Conservation (phyloP, 192 early-diverging fungal genomes). For the Coemansia sp. region DNA sequence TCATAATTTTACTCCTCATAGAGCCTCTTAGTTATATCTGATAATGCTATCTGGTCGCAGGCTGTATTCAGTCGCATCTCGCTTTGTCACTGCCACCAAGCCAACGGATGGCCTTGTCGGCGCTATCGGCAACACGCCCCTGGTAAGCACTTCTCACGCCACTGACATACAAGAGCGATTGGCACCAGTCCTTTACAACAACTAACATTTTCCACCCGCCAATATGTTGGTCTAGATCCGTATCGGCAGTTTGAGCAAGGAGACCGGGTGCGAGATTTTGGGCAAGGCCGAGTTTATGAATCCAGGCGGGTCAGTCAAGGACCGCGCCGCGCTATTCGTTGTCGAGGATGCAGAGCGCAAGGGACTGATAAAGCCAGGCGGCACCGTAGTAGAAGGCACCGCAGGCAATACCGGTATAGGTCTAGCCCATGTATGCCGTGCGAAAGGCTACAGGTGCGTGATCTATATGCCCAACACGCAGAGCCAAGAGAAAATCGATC, state of each 20-base stretch:
- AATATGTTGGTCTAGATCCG: constrained; percentile 59
- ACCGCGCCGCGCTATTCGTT: constrained; percentile 91
- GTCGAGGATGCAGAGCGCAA: constrained; percentile 91
- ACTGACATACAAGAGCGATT: background rate
- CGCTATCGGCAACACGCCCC: constrained; percentile 89
- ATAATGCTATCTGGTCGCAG: constrained; percentile 43
- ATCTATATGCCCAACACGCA: constrained; percentile 99
- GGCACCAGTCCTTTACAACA: background rate
- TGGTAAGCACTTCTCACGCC: constrained; percentile 58
- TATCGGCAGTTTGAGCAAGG: constrained; percentile 67
- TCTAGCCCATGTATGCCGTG: constrained; percentile 88
- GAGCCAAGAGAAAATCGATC: constrained; percentile 93
- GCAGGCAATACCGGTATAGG: constrained; percentile 97
- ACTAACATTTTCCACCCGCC: background rate
- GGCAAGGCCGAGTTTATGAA: constrained; percentile 99
- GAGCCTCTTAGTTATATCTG: background rate
- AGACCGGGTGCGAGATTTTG: constrained; percentile 84
- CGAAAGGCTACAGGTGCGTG: constrained; percentile 93
- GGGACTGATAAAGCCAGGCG: constrained; percentile 82
- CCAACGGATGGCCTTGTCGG: constrained; percentile 74
- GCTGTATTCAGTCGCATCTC: constrained; percentile 40
- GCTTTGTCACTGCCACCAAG: constrained; percentile 50
- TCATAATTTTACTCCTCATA: background rate
- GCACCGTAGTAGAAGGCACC: constrained; percentile 87
- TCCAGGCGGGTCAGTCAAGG: constrained; percentile 95